Conservation (phyloP, 768 basidiomycete species). For the Xerocomellus chrysenteron region DNA sequence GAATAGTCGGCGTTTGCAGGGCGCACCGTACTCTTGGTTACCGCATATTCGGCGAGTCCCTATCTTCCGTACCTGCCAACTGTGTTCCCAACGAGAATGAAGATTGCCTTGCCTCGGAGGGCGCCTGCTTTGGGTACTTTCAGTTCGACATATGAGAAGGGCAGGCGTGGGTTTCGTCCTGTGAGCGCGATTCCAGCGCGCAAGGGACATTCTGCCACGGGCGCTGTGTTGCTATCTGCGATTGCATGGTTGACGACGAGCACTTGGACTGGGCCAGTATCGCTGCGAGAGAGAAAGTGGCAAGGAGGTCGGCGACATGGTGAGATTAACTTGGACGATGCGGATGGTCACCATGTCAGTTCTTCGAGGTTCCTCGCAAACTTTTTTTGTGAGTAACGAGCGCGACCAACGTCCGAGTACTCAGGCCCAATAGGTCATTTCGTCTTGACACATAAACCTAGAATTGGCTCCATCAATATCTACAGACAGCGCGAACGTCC, state of each 20-base stretch:
- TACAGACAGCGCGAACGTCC: too few relatives aligned
- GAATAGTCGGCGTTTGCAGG: neutral
- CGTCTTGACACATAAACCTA: too few relatives aligned
- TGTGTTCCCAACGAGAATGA: constrained; percentile 58
- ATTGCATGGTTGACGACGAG: constrained; percentile 62
- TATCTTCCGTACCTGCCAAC: constrained; percentile 72
- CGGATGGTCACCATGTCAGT: constrained; percentile 24
- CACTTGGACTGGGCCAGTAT: constrained; percentile 50
- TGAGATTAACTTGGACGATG: constrained; percentile 45
- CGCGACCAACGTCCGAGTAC: too few relatives aligned
- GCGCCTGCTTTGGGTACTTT: constrained; percentile 40
- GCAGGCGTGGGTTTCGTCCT: constrained; percentile 60
- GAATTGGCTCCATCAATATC: too few relatives aligned
- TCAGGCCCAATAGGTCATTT: too few relatives aligned
- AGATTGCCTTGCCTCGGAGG: constrained; percentile 45
- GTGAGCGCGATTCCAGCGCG: constrained; percentile 60
- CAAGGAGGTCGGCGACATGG: constrained; percentile 40
- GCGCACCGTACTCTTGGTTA: constrained; percentile 53
- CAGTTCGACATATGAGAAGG: constrained; percentile 58
- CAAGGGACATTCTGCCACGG: constrained; percentile 56
- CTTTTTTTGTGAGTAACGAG: too few relatives aligned
- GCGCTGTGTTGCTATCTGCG: constrained; percentile 37
- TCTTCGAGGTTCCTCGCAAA: too few relatives aligned
- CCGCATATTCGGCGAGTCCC: constrained; percentile 61
- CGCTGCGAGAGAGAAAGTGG: constrained; percentile 25